Conservation (phyloP, 257 asterid species). For the Solanum pimpinellifolium region DNA sequence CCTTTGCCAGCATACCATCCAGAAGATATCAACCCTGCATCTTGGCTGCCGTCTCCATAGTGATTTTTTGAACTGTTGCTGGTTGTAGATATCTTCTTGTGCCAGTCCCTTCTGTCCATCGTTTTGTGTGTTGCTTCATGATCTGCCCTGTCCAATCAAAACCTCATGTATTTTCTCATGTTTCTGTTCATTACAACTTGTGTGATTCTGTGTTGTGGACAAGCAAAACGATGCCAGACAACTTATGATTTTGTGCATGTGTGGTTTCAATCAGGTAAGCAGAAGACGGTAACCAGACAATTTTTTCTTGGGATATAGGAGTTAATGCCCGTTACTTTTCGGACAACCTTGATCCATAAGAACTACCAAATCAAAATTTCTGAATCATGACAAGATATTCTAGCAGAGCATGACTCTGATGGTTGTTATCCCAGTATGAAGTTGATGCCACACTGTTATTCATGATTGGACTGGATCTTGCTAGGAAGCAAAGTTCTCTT, state of each 20-base stretch:
- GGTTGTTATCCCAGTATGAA: neutral
- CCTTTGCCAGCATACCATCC: slow-evolving; percentile 39
- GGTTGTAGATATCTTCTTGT: too few species aligned
- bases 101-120: too few species aligned
- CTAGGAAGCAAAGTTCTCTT: neutral
- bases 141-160: neutral
- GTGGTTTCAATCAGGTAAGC: neutral
- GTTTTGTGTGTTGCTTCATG: neutral
- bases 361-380: neutral
- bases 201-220: neutral
- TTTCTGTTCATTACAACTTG: neutral
- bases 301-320: too few species aligned
- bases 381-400: neutral
- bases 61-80: slow-evolving; percentile 15
- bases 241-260: neutral
- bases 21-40: slow-evolving; percentile 57
- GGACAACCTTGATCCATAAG: neutral
- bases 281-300: neutral
- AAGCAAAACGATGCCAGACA: neutral
- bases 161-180: neutral
- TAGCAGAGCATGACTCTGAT: neutral
- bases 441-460: neutral
- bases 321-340: neutral
- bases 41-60: slow-evolving; percentile 38
- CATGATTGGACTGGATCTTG: neutral